Evolutionary conservation across 768 basidiomycete species (phyloP), one percentile per base, ranked within the genome.

Genomic region (Lactarius sanguifluus): DNA sequence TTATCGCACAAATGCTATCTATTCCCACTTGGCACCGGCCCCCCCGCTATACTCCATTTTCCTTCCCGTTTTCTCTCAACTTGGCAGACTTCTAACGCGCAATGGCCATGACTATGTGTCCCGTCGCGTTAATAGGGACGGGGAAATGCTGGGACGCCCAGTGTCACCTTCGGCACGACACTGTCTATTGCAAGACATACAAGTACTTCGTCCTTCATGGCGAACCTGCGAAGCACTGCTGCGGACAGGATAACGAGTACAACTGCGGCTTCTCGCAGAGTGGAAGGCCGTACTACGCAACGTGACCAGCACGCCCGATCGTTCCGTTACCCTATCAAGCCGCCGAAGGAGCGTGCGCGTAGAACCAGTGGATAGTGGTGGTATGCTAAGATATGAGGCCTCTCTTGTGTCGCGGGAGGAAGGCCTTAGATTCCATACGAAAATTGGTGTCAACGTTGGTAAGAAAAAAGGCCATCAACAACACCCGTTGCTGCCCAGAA

Each of bases 171-270:
- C 5, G 5, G 20, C 30, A 8, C n/a, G 43, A 28, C 8, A 5
- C 7, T 9, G 8, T 20, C 5, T 34, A 38, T 23, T 13, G 43
- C n/a, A 20, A 15, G 12, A 13, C 38, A 38, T 38, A 13, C 38
- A 45, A n/a, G 20, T n/a, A 47, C 47, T 59, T 59, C 23, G 13
- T 58, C 45, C 32, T 57, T n/a, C n/a, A n/a, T n/a, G n/a, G n/a
- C n/a, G n/a, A n/a, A 7, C 8, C 43, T 10, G 23, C 36, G 18
- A 43, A 45, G 36, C 15, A 34, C 63, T 12, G 25, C 34, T 23
- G 62, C 23, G 34, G 30, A 32, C 6, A 38, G 57, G 57, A 18
- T 9, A 34, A 57, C 23, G 25, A 18, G 18, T 18, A 2, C 32
- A 38, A 58, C 16, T 58, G 57, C 57, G 34, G 57, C 36, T 58